Conservation (phyloP, 2,329 filamentous ascomycete genomes). For the Sclerotinia trifoliorum region DNA sequence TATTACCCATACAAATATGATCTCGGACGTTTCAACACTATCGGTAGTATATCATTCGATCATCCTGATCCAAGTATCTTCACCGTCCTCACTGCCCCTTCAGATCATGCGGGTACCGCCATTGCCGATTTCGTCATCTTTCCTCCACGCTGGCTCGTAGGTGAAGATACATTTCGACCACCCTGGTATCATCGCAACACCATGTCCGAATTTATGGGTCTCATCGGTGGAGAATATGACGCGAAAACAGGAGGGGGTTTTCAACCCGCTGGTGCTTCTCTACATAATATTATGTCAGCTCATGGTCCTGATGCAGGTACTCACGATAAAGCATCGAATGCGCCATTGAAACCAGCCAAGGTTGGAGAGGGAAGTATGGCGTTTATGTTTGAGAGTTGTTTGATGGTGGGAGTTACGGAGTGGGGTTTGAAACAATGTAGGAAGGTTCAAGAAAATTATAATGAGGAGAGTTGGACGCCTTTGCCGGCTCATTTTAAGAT, state of each 20-base stretch:
- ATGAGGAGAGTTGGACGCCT: constrained; percentile 64
- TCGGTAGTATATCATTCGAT: constrained; percentile 71
- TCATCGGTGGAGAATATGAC: constrained; percentile 61
- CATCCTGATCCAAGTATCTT: constrained; percentile 79
- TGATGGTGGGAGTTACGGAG: constrained; percentile 71
- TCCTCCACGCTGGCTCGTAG: constrained; percentile 62
- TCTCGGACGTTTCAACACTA: constrained; percentile 71
- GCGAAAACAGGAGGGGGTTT: constrained; percentile 58
- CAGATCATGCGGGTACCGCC: constrained; percentile 54
- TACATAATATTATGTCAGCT: constrained; percentile 63
- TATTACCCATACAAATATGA: constrained; percentile 84
- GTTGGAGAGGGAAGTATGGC: constrained; percentile 60
- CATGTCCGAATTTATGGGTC: constrained; percentile 65
- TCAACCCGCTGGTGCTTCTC: constrained; percentile 57
- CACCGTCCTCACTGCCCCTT: constrained; percentile 61
- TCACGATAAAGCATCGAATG: constrained; percentile 54
- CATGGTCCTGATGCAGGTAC: constrained; percentile 59
- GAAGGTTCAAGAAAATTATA: constrained; percentile 68
- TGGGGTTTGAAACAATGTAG: constrained; percentile 68
- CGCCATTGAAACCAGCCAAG: constrained; percentile 54
- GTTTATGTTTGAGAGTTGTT: constrained; percentile 63
- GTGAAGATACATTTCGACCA: constrained; percentile 58
- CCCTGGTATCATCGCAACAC: constrained; percentile 65
- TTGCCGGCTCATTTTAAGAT: constrained; percentile 50
- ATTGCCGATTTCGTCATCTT: constrained; percentile 66